phyloP scores from a whole-genome alignment of 306 rosid species.

The Gillenia trifoliata region DNA sequence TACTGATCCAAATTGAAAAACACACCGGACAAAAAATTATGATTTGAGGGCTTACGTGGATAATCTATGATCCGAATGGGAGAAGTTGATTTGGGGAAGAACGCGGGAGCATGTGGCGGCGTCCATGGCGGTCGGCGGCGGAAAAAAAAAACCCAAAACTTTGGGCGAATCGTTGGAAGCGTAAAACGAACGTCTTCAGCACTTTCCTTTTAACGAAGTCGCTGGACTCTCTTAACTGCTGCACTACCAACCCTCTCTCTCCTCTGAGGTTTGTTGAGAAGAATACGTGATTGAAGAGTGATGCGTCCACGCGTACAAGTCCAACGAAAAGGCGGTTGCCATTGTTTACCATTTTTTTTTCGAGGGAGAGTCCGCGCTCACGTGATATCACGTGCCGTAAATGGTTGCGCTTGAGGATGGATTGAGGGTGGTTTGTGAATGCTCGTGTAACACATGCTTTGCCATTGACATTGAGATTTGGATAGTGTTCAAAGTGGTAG shows the following conservation, averaged over 20 bases:
- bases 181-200: neutral
- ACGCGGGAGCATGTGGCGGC: constrained; percentile 31
- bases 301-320: neutral
- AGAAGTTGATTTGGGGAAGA: constrained; percentile 17
- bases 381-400: neutral
- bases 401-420: neutral
- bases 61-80: constrained; percentile 24
- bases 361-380: neutral
- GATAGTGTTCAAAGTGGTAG: too few relatives aligned
- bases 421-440: too few relatives aligned
- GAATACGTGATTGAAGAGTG: neutral
- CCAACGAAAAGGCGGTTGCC: neutral
- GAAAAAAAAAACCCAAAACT: neutral
- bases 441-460: too few relatives aligned
- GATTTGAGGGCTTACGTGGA: constrained; percentile 38
- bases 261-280: neutral
- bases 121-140: constrained; percentile 29
- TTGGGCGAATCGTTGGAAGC: neutral
- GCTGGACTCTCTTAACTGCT: neutral
- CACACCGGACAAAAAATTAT: neutral
- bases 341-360: neutral
- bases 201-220: neutral
- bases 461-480: too few relatives aligned
- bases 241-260: neutral
- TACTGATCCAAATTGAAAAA: neutral